Evolutionary conservation across 1,284 basidiomycete genomes (phyloP).

Genomic region (Athelia sp.): DNA sequence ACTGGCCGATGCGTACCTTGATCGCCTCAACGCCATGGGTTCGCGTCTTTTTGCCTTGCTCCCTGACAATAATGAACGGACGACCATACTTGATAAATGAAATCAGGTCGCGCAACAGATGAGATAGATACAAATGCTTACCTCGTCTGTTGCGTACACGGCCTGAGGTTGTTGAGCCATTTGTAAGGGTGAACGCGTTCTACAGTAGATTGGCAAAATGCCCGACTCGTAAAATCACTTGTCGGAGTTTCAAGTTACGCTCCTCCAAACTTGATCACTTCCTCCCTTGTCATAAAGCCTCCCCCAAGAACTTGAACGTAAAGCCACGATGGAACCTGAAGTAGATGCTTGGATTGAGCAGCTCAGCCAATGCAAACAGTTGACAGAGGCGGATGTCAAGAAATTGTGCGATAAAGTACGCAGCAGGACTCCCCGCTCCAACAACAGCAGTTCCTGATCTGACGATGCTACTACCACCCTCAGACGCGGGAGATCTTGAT

Average conservation of each 20-base stretch:
- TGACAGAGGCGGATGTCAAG: slow-evolving; percentile 95
- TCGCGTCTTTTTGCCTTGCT: slow-evolving; percentile 93
- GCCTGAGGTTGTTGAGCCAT: slow-evolving; percentile 52
- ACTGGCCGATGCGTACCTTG: slow-evolving; percentile 67
- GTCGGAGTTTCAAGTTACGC: slow-evolving; percentile 1
- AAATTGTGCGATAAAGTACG: slow-evolving; percentile 97
- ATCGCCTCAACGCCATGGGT: slow-evolving; percentile 95
- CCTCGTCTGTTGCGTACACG: slow-evolving; percentile 90
- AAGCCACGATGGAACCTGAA: slow-evolving; percentile 66
- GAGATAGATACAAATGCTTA: slow-evolving; percentile 25
- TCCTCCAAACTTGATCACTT: neutral
- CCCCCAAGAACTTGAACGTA: slow-evolving; percentile 1
- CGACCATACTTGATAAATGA: slow-evolving; percentile 71
- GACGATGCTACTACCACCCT: slow-evolving; percentile 15
- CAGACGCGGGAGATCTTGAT: slow-evolving; percentile 97
- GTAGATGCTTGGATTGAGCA: slow-evolving; percentile 96
- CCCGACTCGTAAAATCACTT: neutral
- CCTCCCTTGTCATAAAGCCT: neutral
- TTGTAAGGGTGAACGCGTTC: slow-evolving; percentile 3
- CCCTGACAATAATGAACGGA: slow-evolving; percentile 95
- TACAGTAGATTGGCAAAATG: neutral
- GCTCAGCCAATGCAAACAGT: slow-evolving; percentile 96
- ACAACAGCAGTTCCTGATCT: slow-evolving; percentile 11
- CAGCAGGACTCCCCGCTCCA: slow-evolving; percentile 18
- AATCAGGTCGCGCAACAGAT: slow-evolving; percentile 10